Base-by-base conservation (phyloP, 2,329 filamentous ascomycete species). In the Sclerotiophoma versabilis region DNA sequence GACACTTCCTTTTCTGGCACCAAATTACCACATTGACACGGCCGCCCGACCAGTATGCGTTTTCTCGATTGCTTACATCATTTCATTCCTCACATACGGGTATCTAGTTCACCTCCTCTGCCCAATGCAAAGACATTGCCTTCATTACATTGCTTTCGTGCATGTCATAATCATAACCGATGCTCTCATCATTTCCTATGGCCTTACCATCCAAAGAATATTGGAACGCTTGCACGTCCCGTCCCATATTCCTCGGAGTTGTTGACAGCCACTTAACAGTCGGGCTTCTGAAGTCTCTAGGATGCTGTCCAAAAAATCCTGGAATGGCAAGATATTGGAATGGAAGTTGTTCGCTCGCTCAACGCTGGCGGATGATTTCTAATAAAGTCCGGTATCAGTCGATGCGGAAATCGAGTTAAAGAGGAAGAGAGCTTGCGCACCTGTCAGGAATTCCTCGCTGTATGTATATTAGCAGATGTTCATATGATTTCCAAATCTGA, bases 371-470 rank as follows among this genome's bases (percentile, higher is more conserved):
- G 50, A 77, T 68, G 61, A 77, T 76, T 70, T 76, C 73, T 77
- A 82, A 69, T 81, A 82, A 20, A 81, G 71, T 49, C 80, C 80
- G 54, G 76, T 81, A 75, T 82, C 80, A 72, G 80, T 82, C 49
- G 71, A 64, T 51, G 76, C 69, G 56, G 79, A 81, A 63, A 82
- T 82, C 60, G 74, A 78, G 69, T 82, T 82, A 75, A 82, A 81
- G 57, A 82, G 73, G 72, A 82, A 82, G 61, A 82, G 77, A 69
- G 71, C 73, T 77, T 82, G 80, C 79, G 79, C 79, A 82, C 80
- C 80, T 80, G 80, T 81, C 32, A 81, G 73, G 72, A 81, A 82
- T 62, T 82, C 79, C 73, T 82, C 80, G 65, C 79, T 81, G 57
- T 51, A 0, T 3, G 5, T 1, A 12, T 20, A 4, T 54, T 48